These are phyloP conservation scores for Holtermanniella nyarrowii DNA, from an alignment of 768 basidiomycete genomes.

Conservation along the genomic window DNA sequence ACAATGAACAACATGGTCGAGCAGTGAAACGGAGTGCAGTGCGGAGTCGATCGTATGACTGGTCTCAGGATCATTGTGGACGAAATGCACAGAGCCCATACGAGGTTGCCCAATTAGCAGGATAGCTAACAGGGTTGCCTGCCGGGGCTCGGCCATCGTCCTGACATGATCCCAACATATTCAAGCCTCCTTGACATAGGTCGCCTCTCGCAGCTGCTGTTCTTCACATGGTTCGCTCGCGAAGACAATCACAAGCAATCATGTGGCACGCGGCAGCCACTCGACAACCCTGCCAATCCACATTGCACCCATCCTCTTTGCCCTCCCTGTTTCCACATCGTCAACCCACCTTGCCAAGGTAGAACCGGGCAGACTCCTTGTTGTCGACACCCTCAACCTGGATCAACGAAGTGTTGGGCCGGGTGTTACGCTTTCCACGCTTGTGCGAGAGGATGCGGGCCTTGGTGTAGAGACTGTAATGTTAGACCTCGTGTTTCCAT, in stretches of 20 bases:
- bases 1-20: no score
- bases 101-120: background rate
- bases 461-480: constrained; percentile 80
- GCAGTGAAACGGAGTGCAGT: no score
- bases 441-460: constrained; percentile 97
- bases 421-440: constrained; percentile 91
- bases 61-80: no score
- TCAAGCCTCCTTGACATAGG: background rate
- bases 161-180: background rate
- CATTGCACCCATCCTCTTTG: background rate
- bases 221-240: no score
- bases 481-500: background rate
- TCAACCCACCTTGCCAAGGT: constrained; percentile 83
- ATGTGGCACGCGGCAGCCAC: no score
- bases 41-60: no score
- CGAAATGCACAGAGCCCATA: constrained; percentile 2
- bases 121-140: background rate
- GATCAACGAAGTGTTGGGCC: constrained; percentile 89
- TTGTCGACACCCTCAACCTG: constrained; percentile 93
- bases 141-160: background rate
- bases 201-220: background rate
- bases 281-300: background rate
- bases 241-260: no score
- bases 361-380: constrained; percentile 92
- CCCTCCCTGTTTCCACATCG: background rate